These are phyloP conservation scores for Aspergillus awamori DNA, from an alignment of 2,329 filamentous ascomycete genomes.

Conservation along the genomic window DNA sequence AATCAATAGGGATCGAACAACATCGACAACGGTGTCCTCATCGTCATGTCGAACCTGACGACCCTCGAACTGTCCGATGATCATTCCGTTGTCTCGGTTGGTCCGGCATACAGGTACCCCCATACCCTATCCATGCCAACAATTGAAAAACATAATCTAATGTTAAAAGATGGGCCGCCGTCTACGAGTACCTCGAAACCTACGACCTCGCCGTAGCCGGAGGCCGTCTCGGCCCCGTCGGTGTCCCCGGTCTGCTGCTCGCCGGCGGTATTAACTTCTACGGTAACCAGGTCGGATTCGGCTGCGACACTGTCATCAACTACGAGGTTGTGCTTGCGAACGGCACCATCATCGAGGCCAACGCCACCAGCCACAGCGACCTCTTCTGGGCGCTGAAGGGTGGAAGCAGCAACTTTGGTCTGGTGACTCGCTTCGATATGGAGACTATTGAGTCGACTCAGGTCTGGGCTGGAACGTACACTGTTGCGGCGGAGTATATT, in stretches of 20 bases:
- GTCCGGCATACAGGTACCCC: constrained; percentile 29
- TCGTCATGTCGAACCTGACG: constrained; percentile 37
- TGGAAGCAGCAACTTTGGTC: constrained; percentile 48
- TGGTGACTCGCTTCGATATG: constrained; percentile 47
- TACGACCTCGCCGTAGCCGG: constrained; percentile 28
- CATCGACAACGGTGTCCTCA: constrained; percentile 37
- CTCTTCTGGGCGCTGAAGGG: constrained; percentile 48
- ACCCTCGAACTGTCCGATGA: constrained; percentile 32
- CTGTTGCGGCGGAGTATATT: constrained; percentile 29
- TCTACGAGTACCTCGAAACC: constrained; percentile 34
- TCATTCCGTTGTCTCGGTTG: constrained; percentile 32
- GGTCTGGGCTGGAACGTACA: constrained; percentile 40
- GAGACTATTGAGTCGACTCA: constrained; percentile 32
- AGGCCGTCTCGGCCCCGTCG: constrained; percentile 34
- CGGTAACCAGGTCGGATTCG: constrained; percentile 33
- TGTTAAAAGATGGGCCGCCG: constrained; percentile 34
- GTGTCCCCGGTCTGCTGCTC: constrained; percentile 33
- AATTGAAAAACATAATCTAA: not conserved
- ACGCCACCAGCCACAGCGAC: constrained; percentile 31
- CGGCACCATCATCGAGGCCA: constrained; percentile 43
- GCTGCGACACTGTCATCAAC: constrained; percentile 34
- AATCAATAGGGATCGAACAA: constrained; percentile 35
- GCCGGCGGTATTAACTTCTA: constrained; percentile 36
- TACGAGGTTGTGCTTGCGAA: constrained; percentile 43
- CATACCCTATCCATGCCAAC: no score